Conservation (phyloP, 129 eudicot genomes). For the Flaveria ramosissima region DNA sequence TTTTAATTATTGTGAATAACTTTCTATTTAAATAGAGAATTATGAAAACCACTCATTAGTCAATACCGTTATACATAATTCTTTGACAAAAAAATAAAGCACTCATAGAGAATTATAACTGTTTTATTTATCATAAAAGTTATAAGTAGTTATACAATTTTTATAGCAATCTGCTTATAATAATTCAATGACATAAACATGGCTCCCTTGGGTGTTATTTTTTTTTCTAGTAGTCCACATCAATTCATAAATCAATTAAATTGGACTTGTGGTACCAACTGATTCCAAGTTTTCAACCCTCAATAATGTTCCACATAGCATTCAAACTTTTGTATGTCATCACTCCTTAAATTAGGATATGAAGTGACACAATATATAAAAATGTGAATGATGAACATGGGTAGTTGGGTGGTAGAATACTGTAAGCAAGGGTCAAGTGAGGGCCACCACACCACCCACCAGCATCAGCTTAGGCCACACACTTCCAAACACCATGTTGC, state of each 20-base stretch:
- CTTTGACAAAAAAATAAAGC: no score
- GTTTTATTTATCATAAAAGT: no score
- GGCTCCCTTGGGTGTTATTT: no score
- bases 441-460: constrained; percentile 32
- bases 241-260: constrained; percentile 4
- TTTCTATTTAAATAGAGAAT: no score
- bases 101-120: no score
- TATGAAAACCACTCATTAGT: no score
- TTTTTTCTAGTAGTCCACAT: background rate
- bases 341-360: background rate
- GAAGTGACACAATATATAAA: constrained; percentile 5
- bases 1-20: no score
- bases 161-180: no score
- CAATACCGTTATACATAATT: no score
- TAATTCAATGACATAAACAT: no score
- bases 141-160: no score
- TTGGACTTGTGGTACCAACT: background rate
- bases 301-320: constrained; percentile 8
- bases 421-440: constrained; percentile 18
- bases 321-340: constrained; percentile 20
- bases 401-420: constrained; percentile 28
- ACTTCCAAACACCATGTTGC: constrained; percentile 39
- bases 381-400: constrained; percentile 37
- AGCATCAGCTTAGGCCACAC: constrained; percentile 40
- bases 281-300: background rate